Evolutionary conservation across 2,329 filamentous ascomycete species (phyloP).

Genomic region (Nemania serpens): DNA sequence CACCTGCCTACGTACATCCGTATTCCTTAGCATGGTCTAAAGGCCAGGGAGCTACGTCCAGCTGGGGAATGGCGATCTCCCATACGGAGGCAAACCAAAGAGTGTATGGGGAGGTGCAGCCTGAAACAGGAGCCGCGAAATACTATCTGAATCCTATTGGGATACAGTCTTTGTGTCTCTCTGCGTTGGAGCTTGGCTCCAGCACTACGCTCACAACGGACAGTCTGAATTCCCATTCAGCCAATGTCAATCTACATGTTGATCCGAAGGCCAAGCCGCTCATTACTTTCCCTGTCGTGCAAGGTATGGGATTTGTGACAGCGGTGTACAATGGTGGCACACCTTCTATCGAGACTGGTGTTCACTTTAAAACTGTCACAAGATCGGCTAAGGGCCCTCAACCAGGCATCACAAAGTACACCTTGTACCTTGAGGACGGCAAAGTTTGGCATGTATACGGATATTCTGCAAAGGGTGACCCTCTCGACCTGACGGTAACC

Average conservation of each 20-base stretch:
- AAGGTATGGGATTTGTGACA: conserved; percentile 89
- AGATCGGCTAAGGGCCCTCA: conserved; percentile 61
- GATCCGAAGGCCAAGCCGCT: conserved; percentile 57
- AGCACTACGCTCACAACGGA: conserved; percentile 61
- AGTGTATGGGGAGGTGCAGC: conserved; percentile 65
- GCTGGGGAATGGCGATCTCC: conserved; percentile 78
- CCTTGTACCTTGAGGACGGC: conserved; percentile 71
- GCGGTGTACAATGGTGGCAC: conserved; percentile 72
- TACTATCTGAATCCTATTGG: conserved; percentile 84
- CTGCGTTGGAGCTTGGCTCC: conserved; percentile 71
- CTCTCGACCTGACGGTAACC: conserved; percentile 69
- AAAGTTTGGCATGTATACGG: conserved; percentile 82
- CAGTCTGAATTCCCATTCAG: conserved; percentile 61
- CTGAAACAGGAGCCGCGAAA: conserved; percentile 61
- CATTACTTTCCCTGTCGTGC: conserved; percentile 80
- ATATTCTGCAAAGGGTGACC: conserved; percentile 60
- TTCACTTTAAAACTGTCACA: conserved; percentile 74
- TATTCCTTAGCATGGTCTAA: conserved; percentile 72
- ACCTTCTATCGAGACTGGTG: conserved; percentile 73
- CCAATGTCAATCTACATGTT: conserved; percentile 69
- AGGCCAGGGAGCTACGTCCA: conserved; percentile 64
- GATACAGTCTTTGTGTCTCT: conserved; percentile 80
- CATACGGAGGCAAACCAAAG: conserved; percentile 72
- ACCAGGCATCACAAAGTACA: conserved; percentile 75
- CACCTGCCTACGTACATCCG: conserved; percentile 74